Conservation (phyloP, 2,329 filamentous ascomycete genomes). For the Xylariaceae sp. region DNA sequence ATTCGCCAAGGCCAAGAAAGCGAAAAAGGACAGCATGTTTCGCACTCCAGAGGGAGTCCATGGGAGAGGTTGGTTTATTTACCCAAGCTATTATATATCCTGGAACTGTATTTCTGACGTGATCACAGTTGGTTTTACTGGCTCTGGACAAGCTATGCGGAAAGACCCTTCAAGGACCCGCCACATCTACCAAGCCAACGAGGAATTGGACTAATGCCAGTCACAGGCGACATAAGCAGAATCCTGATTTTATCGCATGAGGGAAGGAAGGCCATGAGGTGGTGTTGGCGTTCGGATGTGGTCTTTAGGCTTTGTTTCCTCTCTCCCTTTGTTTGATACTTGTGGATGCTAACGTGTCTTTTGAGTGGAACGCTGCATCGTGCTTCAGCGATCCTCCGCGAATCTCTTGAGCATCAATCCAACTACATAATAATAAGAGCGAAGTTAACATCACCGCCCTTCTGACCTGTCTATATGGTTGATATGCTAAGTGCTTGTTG, state of each 20-base stretch:
- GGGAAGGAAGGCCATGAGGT: conserved; percentile 16
- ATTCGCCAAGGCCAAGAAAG: conserved; percentile 60
- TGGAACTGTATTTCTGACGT: conserved; percentile 39
- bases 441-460: conserved; percentile 19
- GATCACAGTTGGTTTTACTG: conserved; percentile 85
- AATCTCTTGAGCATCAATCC: conserved; percentile 12
- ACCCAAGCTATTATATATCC: neutral
- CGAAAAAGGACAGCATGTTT: conserved; percentile 96
- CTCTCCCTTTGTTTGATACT: conserved; percentile 37
- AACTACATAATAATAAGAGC: conserved; percentile 18
- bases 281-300: conserved; percentile 26
- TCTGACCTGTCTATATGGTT: neutral
- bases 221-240: conserved; percentile 33
- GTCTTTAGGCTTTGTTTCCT: conserved; percentile 43
- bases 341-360: conserved; percentile 43
- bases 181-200: conserved; percentile 81
- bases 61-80: conserved; percentile 72
- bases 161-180: conserved; percentile 84
- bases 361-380: conserved; percentile 26
- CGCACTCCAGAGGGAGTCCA: conserved; percentile 85
- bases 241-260: conserved; percentile 20
- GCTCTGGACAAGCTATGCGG: conserved; percentile 93
- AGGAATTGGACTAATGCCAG: conserved; percentile 69
- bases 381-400: conserved; percentile 9
- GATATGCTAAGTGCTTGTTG: conserved; percentile 26